Percentiles rank a stretch among this genome's conserved stretches.
These are phyloP conservation scores for Trametopsis cervina DNA, from an alignment of 768 basidiomycete genomes.

Conservation along the genomic window DNA sequence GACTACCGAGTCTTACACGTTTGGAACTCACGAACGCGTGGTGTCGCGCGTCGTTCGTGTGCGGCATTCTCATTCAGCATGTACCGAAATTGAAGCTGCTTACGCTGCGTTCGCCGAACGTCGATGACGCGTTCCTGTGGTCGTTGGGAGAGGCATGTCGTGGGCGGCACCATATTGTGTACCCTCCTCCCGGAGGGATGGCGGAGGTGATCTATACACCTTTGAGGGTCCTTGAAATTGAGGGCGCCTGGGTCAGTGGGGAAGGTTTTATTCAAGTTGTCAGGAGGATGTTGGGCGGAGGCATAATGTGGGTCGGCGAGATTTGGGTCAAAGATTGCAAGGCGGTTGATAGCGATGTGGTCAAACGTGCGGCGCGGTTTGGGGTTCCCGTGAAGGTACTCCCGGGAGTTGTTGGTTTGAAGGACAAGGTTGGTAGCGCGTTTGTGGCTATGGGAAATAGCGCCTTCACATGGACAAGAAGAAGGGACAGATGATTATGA, in stretches of 20 bases:
- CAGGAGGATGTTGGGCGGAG: constrained; percentile 11
- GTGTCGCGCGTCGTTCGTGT: constrained; percentile 21
- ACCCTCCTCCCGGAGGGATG: not conserved
- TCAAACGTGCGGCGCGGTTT: constrained; percentile 6
- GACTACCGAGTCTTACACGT: constrained; percentile 15
- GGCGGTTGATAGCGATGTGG: constrained; percentile 4
- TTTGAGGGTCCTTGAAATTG: constrained; percentile 7
- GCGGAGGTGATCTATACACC: constrained; percentile 4
- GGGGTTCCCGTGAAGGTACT: constrained; percentile 10
- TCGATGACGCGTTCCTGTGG: constrained; percentile 17
- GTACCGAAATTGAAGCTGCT: constrained; percentile 19
- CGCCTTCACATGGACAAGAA: not conserved
- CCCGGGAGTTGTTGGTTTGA: constrained; percentile 4
- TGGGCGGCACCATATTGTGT: constrained; percentile 6
- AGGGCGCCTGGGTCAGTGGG: constrained; percentile 1
- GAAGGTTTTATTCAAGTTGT: constrained; percentile 8
- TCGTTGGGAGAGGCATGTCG: constrained; percentile 12
- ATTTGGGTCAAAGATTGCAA: constrained; percentile 10
- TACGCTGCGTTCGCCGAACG: constrained; percentile 15
- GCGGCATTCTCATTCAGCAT: constrained; percentile 14
- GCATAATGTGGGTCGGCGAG: constrained; percentile 7
- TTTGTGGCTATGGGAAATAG: not conserved
- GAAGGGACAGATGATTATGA: not conserved
- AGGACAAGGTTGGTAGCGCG: constrained; percentile 1
- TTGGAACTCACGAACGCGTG: constrained; percentile 20